Evolutionary conservation across 805 yeast genomes (phyloP).

Genomic region (Saccharomycopsis fodiens): DNA sequence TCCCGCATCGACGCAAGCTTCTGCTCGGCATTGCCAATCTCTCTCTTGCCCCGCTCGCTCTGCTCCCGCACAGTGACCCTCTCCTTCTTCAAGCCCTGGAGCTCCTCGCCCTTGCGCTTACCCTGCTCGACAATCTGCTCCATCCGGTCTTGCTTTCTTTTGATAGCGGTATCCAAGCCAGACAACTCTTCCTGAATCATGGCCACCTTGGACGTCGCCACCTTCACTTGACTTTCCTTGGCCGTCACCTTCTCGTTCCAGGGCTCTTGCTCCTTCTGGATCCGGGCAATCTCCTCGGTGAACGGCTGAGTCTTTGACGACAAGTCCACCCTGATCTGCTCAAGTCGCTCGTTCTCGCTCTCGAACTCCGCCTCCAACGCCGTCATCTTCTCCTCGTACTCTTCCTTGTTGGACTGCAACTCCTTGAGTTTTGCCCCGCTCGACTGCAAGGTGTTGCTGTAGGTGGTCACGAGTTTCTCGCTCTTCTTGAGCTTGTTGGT

Average conservation of each 20-base stretch:
- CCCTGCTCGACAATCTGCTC: conserved; percentile 41
- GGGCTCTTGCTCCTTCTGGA: conserved; percentile 70
- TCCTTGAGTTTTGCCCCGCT: conserved; percentile 40
- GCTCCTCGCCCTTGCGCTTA: conserved; percentile 39
- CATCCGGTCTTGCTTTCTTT: conserved; percentile 36
- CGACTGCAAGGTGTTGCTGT: conserved; percentile 37
- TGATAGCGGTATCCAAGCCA: conserved; percentile 38
- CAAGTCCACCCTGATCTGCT: conserved; percentile 54
- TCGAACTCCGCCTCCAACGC: conserved; percentile 39
- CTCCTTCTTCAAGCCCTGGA: conserved; percentile 40
- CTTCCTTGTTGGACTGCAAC: conserved; percentile 37
- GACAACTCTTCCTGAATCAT: conserved; percentile 42
- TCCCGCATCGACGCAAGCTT: conserved; percentile 48
- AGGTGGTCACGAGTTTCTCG: conserved; percentile 43
- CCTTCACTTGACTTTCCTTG: conserved; percentile 54
- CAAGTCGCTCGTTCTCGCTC: conserved; percentile 49
- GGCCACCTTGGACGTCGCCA: conserved; percentile 59
- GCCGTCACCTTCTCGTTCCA: conserved; percentile 65
- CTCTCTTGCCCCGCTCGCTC: conserved; percentile 49
- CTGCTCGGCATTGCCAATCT: conserved; percentile 40
- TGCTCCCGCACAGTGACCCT: conserved; percentile 44
- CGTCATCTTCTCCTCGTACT: conserved; percentile 35
- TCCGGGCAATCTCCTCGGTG: conserved; percentile 53
- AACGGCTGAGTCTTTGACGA: conserved; percentile 67
- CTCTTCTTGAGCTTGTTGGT: conserved; percentile 51